These are phyloP conservation scores for Mucor piriformis DNA, from an alignment of 371 early-diverging fungal genomes.

Conservation along the genomic window DNA sequence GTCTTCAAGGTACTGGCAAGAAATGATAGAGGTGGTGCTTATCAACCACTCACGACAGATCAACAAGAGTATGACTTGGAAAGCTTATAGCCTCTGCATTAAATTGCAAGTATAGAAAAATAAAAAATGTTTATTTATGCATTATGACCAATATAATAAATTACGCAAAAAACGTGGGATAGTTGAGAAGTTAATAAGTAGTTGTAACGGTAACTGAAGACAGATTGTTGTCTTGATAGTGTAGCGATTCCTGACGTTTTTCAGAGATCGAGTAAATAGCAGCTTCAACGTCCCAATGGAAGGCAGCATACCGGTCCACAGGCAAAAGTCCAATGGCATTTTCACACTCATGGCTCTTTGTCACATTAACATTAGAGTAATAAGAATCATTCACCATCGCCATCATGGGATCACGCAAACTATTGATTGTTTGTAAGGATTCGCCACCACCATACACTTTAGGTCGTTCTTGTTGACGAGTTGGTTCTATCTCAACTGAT, in stretches of 20 bases:
- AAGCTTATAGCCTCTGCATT: constrained; percentile 1
- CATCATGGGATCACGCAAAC: neutral
- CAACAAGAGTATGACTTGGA: constrained; percentile 19
- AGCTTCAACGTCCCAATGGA: constrained; percentile 21
- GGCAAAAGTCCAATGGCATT: neutral
- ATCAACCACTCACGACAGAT: constrained; percentile 11
- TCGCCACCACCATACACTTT: neutral
- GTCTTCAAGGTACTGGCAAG: neutral
- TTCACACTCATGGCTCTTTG: neutral
- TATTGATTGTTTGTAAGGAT: constrained; percentile 4
- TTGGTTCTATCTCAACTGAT: constrained; percentile 4
- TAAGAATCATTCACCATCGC: neutral
- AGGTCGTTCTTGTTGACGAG: neutral
- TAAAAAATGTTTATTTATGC: too few relatives aligned
- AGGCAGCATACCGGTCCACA: constrained; percentile 12
- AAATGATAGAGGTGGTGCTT: constrained; percentile 10
- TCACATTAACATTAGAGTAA: neutral
- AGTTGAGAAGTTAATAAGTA: neutral
- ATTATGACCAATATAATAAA: too few relatives aligned
- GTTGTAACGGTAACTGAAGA: constrained; percentile 3
- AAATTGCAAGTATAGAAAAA: too few relatives aligned
- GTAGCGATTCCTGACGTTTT: neutral
- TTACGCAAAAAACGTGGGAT: too few relatives aligned
- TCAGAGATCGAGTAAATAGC: constrained; percentile 13
- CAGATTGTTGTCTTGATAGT: neutral